phyloP scores from a whole-genome alignment of 805 yeast species.

The Wickerhamomyces xylosicus region DNA sequence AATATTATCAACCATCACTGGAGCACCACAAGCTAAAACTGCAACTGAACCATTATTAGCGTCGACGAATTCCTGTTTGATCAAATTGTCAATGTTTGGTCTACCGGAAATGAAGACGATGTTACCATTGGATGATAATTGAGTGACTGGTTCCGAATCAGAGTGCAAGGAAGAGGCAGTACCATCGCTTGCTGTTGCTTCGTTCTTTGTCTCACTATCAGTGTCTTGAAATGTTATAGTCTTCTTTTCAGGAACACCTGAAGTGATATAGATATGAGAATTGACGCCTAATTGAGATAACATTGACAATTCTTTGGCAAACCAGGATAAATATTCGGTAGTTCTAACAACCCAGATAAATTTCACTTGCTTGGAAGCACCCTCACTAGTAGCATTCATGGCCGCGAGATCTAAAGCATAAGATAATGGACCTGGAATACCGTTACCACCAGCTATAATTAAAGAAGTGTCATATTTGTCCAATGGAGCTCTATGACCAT shows the following conservation, averaged over 20 bases:
- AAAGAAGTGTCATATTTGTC: slow-evolving; percentile 27
- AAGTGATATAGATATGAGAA: slow-evolving; percentile 28
- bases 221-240: not conserved
- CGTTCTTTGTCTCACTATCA: slow-evolving; percentile 3
- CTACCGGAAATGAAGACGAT: slow-evolving; percentile 29
- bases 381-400: slow-evolving; percentile 10
- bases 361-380: slow-evolving; percentile 24
- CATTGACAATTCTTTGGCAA: slow-evolving; percentile 29
- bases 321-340: slow-evolving; percentile 37
- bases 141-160: not conserved
- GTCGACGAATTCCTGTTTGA: slow-evolving; percentile 24
- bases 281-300: slow-evolving; percentile 19
- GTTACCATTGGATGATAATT: not conserved
- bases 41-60: slow-evolving; percentile 34
- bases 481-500: slow-evolving; percentile 36
- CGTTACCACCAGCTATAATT: slow-evolving; percentile 42
- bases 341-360: slow-evolving; percentile 59
- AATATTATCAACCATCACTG: slow-evolving; percentile 47
- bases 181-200: slow-evolving; percentile 3
- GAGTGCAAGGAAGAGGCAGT: too few relatives aligned
- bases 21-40: slow-evolving; percentile 57
- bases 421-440: slow-evolving; percentile 40
- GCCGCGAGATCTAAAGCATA: slow-evolving; percentile 24
- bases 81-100: slow-evolving; percentile 33
- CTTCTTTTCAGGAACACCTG: slow-evolving; percentile 7